These are phyloP conservation scores for Cordyceps cicadae DNA, from an alignment of 2,329 filamentous ascomycete species.

Conservation along the genomic window DNA sequence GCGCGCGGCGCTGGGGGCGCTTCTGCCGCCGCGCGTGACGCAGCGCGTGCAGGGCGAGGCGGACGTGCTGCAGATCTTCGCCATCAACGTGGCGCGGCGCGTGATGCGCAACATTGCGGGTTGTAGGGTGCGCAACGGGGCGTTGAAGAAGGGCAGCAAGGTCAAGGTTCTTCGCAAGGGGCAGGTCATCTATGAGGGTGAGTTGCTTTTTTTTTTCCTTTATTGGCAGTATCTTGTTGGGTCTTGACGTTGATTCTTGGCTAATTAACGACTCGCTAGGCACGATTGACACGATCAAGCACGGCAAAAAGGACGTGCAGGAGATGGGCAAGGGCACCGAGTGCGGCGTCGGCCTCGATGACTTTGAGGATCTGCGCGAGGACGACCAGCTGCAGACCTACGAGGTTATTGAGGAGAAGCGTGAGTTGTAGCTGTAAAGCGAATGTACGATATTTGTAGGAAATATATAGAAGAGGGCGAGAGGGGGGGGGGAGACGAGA, in stretches of 20 bases:
- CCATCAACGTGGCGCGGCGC: slow-evolving; percentile 69
- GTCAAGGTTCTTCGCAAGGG: slow-evolving; percentile 66
- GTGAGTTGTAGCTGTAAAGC: slow-evolving; percentile 36
- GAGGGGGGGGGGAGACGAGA: neutral
- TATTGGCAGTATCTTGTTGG: slow-evolving; percentile 21
- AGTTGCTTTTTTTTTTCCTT: slow-evolving; percentile 14
- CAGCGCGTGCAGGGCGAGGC: slow-evolving; percentile 78
- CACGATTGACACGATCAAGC: slow-evolving; percentile 71
- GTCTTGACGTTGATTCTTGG: slow-evolving; percentile 22
- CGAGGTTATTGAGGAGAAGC: slow-evolving; percentile 68
- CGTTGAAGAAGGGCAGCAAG: slow-evolving; percentile 53
- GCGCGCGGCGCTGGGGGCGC: slow-evolving; percentile 57
- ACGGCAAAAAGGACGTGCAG: slow-evolving; percentile 81
- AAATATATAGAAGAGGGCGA: neutral
- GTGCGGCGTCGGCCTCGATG: slow-evolving; percentile 79
- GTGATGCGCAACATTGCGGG: slow-evolving; percentile 72
- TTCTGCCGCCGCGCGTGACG: slow-evolving; percentile 58
- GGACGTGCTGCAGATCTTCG: slow-evolving; percentile 73
- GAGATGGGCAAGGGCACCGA: slow-evolving; percentile 92
- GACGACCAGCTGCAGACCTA: slow-evolving; percentile 87
- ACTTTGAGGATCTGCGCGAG: slow-evolving; percentile 66
- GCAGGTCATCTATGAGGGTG: slow-evolving; percentile 73
- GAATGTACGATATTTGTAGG: slow-evolving; percentile 5
- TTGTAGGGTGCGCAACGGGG: slow-evolving; percentile 76
- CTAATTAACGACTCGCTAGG: slow-evolving; percentile 40